Percentiles rank a stretch among this genome's conserved stretches.
Evolutionary conservation across 108 stramenopile species (phyloP).

Genomic region (Skeletonema marinoi): DNA sequence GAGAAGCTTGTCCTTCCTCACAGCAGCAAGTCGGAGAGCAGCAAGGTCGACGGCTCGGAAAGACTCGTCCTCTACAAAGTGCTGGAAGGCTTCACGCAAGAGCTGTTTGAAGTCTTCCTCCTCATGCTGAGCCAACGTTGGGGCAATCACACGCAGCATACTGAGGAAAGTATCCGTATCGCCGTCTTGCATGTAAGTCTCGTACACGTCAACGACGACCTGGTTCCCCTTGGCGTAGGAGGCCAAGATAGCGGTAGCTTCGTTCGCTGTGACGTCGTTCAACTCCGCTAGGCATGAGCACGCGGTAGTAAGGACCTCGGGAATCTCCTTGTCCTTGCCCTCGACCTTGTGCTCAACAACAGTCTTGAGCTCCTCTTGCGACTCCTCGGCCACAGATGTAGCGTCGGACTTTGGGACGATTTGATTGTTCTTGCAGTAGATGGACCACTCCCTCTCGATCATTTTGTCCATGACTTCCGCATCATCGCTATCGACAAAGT

Average conservation of each 20-base stretch:
- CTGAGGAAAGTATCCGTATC: constrained; percentile 21
- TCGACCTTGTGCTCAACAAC: too few species aligned
- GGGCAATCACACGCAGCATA: not conserved
- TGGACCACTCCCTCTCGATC: constrained; percentile 34
- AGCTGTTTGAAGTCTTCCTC: not conserved
- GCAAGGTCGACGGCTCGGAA: constrained; percentile 24
- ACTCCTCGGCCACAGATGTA: not conserved
- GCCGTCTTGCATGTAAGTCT: constrained; percentile 30
- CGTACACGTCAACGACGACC: constrained; percentile 25
- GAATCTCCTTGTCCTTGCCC: not conserved
- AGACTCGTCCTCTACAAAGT: constrained; percentile 8
- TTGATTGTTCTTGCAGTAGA: constrained; percentile 27
- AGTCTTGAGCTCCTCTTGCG: not conserved
- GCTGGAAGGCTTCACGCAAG: constrained; percentile 4
- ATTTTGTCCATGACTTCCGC: constrained; percentile 17
- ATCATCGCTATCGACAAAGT: constrained; percentile 27
- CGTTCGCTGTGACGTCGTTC: constrained; percentile 20
- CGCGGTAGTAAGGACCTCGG: constrained; percentile 22
- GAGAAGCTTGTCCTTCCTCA: constrained; percentile 57
- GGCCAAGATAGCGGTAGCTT: constrained; percentile 14
- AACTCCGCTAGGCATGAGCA: constrained; percentile 26
- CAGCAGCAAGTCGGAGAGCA: constrained; percentile 43
- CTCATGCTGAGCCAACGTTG: not conserved
- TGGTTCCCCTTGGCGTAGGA: constrained; percentile 19
- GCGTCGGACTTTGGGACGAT: not conserved